phyloP scores from a whole-genome alignment of 1,284 basidiomycete species.

The Rhizoctonia solani region DNA sequence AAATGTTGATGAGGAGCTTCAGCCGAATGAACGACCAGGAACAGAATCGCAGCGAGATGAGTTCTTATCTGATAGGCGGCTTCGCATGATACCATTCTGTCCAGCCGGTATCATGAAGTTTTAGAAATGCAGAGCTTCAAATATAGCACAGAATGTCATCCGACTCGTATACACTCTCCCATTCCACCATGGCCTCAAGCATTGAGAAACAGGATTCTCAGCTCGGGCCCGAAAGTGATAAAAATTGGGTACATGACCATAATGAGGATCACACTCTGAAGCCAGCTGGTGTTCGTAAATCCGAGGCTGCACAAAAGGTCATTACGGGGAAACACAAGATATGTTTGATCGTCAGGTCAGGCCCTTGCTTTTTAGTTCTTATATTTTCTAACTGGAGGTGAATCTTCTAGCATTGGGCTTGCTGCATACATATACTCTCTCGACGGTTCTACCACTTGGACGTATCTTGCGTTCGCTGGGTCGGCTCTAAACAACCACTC shows the following conservation, averaged over 20 bases:
- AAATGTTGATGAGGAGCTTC: no score
- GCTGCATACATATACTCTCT: constrained; percentile 78
- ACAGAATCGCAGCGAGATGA: no score
- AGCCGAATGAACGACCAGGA: no score
- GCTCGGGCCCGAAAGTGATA: no score
- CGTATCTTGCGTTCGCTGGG: constrained; percentile 66
- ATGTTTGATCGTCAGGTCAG: constrained; percentile 2
- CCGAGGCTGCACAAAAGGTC: constrained; percentile 25
- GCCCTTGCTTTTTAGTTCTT: background rate
- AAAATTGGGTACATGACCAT: constrained; percentile 6
- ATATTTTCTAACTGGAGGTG: background rate
- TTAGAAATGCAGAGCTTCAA: no score
- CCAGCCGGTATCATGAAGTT: no score
- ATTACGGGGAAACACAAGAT: constrained; percentile 26
- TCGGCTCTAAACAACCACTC: constrained; percentile 64
- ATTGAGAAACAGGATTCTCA: constrained; percentile 8
- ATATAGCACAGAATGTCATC: background rate
- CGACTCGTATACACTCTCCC: background rate
- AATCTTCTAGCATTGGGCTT: constrained; percentile 59
- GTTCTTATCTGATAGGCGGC: no score
- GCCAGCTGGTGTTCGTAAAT: constrained; percentile 16
- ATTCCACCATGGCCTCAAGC: constrained; percentile 8
- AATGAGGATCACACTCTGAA: background rate
- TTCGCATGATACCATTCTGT: no score
- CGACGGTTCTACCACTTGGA: constrained; percentile 68